Percentiles rank a stretch among this genome's conserved stretches.
Evolutionary conservation across 257 asterid species (phyloP).

Genomic region (Solanum clarkiae): DNA sequence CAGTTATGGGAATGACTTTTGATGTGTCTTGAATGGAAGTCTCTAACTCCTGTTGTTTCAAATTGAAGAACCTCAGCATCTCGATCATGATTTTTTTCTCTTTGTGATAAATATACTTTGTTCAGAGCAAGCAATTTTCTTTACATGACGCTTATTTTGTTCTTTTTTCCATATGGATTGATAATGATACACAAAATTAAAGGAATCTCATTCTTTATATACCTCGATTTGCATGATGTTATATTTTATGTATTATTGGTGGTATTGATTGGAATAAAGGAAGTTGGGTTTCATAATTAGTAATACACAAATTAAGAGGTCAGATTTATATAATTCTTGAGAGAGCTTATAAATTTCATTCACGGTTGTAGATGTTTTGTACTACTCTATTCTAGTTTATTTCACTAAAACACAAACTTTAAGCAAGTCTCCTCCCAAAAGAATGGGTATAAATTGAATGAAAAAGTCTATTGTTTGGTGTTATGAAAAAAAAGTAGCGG

Average conservation of each 20-base stretch:
- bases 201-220: not conserved
- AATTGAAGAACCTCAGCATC: not conserved
- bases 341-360: not conserved
- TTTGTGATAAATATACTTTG: not conserved
- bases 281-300: not conserved
- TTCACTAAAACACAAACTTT: not conserved
- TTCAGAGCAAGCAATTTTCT: not conserved
- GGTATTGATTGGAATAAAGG: not conserved
- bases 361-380: not conserved
- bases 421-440: not conserved
- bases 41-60: not conserved
- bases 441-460: not conserved
- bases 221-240: not conserved
- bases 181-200: not conserved
- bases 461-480: not conserved
- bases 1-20: not conserved
- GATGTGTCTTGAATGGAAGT: not conserved
- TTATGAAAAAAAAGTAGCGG: not conserved
- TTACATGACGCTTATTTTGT: not conserved
- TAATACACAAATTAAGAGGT: not conserved
- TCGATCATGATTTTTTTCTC: not conserved
- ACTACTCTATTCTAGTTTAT: not conserved
- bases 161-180: not conserved
- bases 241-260: not conserved
- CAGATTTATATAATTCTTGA: not conserved